phyloP scores from a whole-genome alignment of 2,329 filamentous ascomycete genomes.

The Dactylonectria macrodidyma region DNA sequence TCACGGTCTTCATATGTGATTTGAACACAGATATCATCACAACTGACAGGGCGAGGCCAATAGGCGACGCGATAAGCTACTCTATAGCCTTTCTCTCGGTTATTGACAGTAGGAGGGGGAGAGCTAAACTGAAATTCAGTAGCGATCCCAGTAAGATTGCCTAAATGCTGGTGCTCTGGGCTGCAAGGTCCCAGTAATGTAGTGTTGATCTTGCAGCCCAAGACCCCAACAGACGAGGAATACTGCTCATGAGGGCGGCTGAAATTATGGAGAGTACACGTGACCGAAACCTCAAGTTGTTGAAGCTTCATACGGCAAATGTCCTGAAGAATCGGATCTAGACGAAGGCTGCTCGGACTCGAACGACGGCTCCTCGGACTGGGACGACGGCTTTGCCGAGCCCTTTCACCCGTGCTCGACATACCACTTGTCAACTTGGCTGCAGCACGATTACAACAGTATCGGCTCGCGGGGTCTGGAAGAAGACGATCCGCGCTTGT shows the following conservation, averaged over 20 bases:
- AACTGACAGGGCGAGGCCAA: too few relatives aligned
- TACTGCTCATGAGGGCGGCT: not conserved
- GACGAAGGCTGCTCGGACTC: not conserved
- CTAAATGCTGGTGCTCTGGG: too few relatives aligned
- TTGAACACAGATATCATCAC: too few relatives aligned
- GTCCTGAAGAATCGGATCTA: not conserved
- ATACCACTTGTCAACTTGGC: not conserved
- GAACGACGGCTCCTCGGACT: not conserved
- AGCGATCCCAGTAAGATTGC: too few relatives aligned
- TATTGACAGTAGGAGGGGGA: too few relatives aligned
- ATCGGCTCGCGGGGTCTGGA: not conserved
- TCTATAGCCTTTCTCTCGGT: too few relatives aligned
- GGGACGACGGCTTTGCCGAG: not conserved
- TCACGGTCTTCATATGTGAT: too few relatives aligned
- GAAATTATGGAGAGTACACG: not conserved
- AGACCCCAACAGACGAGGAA: too few relatives aligned
- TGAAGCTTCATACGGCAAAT: not conserved
- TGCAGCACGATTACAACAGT: not conserved
- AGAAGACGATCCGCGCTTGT: not conserved
- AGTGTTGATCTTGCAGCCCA: slow-evolving; percentile 67
- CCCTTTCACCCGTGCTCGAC: not conserved
- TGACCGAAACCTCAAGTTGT: not conserved
- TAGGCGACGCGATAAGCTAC: too few relatives aligned
- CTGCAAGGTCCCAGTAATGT: slow-evolving; percentile 30
- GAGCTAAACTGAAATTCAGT: too few relatives aligned